These are phyloP conservation scores for Aspergillus amoenus DNA, from an alignment of 2,329 filamentous ascomycete species.

Conservation along the genomic window DNA sequence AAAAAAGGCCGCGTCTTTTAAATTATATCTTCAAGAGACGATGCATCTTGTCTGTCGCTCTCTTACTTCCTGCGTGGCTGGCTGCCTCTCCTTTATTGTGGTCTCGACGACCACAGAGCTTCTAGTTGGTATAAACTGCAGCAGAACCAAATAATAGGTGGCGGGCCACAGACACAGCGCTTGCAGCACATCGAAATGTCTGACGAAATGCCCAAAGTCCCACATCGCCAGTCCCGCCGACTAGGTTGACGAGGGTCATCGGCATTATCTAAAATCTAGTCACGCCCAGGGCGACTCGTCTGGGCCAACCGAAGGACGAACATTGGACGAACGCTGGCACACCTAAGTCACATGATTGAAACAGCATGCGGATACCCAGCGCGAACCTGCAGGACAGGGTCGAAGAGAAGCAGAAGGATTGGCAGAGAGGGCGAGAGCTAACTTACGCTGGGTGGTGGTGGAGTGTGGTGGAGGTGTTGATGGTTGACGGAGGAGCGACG, in stretches of 20 bases:
- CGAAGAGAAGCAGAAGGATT: conserved; percentile 19
- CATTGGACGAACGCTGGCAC: conserved; percentile 27
- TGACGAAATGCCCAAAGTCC: conserved; percentile 29
- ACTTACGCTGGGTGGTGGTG: conserved; percentile 13
- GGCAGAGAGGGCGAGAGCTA: conserved; percentile 18
- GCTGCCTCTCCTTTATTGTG: conserved; percentile 3
- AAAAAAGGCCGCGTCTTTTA: neutral
- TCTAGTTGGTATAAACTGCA: conserved; percentile 17
- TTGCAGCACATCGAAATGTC: conserved; percentile 31
- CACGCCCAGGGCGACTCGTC: conserved; percentile 18
- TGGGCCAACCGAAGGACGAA: conserved; percentile 21
- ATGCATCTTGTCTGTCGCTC: conserved; percentile 23
- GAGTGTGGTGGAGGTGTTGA: neutral
- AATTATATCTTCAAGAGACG: conserved; percentile 18
- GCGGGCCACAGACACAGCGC: conserved; percentile 21
- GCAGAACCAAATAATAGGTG: conserved; percentile 12
- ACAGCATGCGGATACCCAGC: conserved; percentile 32
- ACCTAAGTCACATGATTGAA: conserved; percentile 40
- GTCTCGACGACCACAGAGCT: conserved; percentile 1
- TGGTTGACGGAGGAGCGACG: conserved; percentile 5
- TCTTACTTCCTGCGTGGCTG: conserved; percentile 2
- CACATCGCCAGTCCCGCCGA: conserved; percentile 18
- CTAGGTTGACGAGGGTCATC: conserved; percentile 28
- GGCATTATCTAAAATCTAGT: conserved; percentile 17
- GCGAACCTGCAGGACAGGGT: conserved; percentile 29